Evolutionary conservation across 1,139 yeast genomes (phyloP).

Genomic region (Suhomyces bolitotheri): DNA sequence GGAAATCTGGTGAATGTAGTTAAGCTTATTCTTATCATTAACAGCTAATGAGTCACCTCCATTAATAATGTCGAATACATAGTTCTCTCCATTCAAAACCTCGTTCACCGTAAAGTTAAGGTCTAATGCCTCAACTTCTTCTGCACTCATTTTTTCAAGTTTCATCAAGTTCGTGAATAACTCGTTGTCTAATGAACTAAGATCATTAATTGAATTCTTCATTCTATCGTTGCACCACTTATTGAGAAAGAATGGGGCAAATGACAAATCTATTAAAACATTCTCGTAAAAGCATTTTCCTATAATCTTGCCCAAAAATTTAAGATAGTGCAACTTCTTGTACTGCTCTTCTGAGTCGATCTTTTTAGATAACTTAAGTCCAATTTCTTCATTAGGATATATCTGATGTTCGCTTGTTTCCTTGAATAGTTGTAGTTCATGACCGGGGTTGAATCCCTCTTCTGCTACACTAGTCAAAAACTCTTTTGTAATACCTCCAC

Average conservation of each 20-base stretch:
- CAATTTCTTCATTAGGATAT: conserved; percentile 72
- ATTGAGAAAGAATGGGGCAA: conserved; percentile 83
- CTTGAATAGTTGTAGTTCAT: conserved; percentile 43
- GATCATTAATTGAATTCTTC: conserved; percentile 73
- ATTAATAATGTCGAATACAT: conserved; percentile 58
- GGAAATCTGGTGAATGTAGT: conserved; percentile 77
- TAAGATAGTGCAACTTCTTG: conserved; percentile 41
- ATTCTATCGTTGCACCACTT: conserved; percentile 55
- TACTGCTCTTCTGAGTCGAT: conserved; percentile 32
- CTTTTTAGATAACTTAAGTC: conserved; percentile 25
- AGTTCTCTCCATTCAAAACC: conserved; percentile 35
- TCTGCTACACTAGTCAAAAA: conserved; percentile 71
- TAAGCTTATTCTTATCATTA: conserved; percentile 59
- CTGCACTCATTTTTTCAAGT: conserved; percentile 54
- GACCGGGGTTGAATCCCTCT: conserved; percentile 59
- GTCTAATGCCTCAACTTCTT: conserved; percentile 60
- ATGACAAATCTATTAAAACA: conserved; percentile 75
- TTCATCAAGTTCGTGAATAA: conserved; percentile 67
- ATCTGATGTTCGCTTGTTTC: conserved; percentile 59
- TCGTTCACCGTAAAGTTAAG: conserved; percentile 66
- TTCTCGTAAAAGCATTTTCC: conserved; percentile 92
- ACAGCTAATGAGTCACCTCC: conserved; percentile 61
- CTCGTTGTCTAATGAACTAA: conserved; percentile 67
- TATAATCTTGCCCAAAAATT: conserved; percentile 75
- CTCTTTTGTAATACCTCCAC: conserved; percentile 95